Base-by-base conservation (phyloP, 23 red algal genomes). In the Gracilariopsis chorda region DNA sequence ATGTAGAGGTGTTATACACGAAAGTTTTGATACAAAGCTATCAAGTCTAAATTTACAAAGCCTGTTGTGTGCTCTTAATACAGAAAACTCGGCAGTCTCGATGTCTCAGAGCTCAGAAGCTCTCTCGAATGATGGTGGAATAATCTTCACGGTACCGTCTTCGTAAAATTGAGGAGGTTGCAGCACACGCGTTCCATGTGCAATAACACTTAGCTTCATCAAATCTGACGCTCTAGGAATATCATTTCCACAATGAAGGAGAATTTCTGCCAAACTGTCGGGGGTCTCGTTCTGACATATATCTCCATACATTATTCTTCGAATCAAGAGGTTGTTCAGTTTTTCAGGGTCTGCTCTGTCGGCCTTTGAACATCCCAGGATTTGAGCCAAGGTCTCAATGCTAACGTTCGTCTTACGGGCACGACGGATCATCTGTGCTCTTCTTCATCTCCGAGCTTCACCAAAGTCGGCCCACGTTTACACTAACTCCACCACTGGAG, bases 271-370 rank as follows among this genome's bases (percentile, higher is more conserved):
- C 1, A 87, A 36, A 20, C 32, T 49, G 10, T 87, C 46, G 36
- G 69, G 60, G 2, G 34, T 87, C 48, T 87, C 82, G 23, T 87
- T 87, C 20, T 87, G 82, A 63, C 82, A 87, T 23, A 87, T 74
- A 74, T 87, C 82, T 52, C 82, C 82, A 28, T 70, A 87, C 12
- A 87, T 44, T 33, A 44, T 2, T 5, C 61, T 36, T 1, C 82
- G 59, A 45, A 36, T 44, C 2, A 53, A 27, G 14, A 72, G 60
- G 21, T 70, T 72, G 7, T 14, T 36, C 19, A 67, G 64, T 37
- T 64, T 57, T 3, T 87, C 45, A 8, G 51, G 60, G 25, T 53
- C 42, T 3, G 53, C 20, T 21, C 51, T 36, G 9, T 73, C 46
- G 23, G 82, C 82, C 19, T 14, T 2, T 13, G 12, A 12, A 69